Percentiles rank a stretch among this genome's conserved stretches.
phyloP scores from a whole-genome alignment of 164 flowering plant genomes.

The Chimonanthus salicifolius region DNA sequence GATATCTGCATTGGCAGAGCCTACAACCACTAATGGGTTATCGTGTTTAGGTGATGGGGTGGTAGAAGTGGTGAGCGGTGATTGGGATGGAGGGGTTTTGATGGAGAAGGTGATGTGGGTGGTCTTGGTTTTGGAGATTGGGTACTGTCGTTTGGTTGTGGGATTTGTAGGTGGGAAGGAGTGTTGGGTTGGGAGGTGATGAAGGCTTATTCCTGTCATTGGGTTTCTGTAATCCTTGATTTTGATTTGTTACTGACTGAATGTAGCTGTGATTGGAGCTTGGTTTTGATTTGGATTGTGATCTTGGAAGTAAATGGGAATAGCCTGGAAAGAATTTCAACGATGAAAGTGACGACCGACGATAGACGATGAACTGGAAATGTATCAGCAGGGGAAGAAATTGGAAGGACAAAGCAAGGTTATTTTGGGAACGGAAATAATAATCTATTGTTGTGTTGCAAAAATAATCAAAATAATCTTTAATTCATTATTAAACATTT shows the following conservation, averaged over 20 bases:
- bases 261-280: background rate
- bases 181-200: background rate
- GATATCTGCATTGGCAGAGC: conserved; percentile 92
- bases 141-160: conserved; percentile 1
- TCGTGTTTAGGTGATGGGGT: conserved; percentile 13
- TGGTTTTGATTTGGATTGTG: background rate
- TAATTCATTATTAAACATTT: too few relatives aligned
- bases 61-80: conserved; percentile 8
- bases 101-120: conserved; percentile 18
- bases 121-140: background rate
- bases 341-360: too few relatives aligned
- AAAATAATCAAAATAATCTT: too few relatives aligned
- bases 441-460: too few relatives aligned
- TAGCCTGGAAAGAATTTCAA: too few relatives aligned
- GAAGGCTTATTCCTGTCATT: background rate
- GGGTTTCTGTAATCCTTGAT: background rate
- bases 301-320: too few relatives aligned
- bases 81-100: conserved; percentile 10
- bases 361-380: too few relatives aligned
- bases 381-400: too few relatives aligned
- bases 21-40: conserved; percentile 75
- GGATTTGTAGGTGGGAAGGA: conserved; percentile 7
- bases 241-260: background rate
- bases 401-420: too few relatives aligned
- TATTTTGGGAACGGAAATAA: too few relatives aligned